Evolutionary conservation across 1,139 yeast genomes (phyloP).

Genomic region (Spathaspora sp.): DNA sequence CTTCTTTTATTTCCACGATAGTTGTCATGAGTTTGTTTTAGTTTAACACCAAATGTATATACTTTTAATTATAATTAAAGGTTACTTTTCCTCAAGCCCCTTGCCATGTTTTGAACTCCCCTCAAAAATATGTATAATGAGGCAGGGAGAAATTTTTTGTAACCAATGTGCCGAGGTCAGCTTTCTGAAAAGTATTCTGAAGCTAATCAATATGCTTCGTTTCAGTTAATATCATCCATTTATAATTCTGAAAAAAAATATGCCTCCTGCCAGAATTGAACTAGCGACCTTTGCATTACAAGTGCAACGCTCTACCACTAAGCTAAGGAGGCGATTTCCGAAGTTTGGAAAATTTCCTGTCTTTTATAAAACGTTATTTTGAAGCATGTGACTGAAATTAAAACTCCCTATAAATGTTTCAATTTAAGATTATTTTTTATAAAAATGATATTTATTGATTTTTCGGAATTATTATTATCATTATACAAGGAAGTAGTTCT

Average conservation of each 20-base stretch:
- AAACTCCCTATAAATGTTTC: background rate
- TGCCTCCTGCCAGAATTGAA: conserved; percentile 93
- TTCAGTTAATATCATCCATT: background rate
- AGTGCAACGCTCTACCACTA: conserved; percentile 97
- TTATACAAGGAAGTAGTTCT: too few relatives aligned
- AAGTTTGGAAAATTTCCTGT: background rate
- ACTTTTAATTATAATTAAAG: too few relatives aligned
- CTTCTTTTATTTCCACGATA: too few relatives aligned
- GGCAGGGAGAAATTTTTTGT: too few relatives aligned
- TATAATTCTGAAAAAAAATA: conserved; percentile 9
- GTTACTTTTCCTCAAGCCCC: too few relatives aligned
- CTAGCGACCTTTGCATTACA: conserved; percentile 95
- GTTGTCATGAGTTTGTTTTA: too few relatives aligned
- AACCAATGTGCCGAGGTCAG: too few relatives aligned
- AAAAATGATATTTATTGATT: background rate
- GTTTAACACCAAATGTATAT: too few relatives aligned
- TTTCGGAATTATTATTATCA: background rate
- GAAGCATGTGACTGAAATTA: background rate
- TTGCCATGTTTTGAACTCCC: too few relatives aligned
- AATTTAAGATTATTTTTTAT: background rate
- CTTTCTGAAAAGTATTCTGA: too few relatives aligned
- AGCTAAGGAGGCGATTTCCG: conserved; percentile 67
- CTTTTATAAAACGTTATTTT: background rate
- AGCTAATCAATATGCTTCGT: background rate
- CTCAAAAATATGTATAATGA: too few relatives aligned